These are phyloP conservation scores for Zasmidium citrigriseum DNA, from an alignment of 2,329 filamentous ascomycete genomes.

Conservation along the genomic window DNA sequence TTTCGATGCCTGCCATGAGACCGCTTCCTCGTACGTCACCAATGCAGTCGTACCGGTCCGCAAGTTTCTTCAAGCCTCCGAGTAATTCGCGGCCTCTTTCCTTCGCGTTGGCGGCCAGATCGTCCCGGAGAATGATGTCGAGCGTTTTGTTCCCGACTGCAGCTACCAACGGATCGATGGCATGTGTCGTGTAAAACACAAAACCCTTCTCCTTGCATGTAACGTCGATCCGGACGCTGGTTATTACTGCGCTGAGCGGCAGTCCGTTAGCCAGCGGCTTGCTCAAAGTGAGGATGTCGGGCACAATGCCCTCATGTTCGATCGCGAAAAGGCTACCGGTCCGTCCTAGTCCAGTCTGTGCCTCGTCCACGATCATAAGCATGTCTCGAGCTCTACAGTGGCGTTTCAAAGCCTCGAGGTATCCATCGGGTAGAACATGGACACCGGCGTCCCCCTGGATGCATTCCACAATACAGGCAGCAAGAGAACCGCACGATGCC, in stretches of 20 bases:
- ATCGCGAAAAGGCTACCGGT: constrained; percentile 61
- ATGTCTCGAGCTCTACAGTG: constrained; percentile 57
- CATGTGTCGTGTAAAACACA: too few species aligned
- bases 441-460: constrained; percentile 62
- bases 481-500: constrained; percentile 61
- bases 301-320: constrained; percentile 50
- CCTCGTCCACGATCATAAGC: constrained; percentile 61
- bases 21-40: too few species aligned
- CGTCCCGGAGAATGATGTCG: too few species aligned
- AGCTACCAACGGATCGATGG: too few species aligned
- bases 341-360: constrained; percentile 59
- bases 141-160: too few species aligned
- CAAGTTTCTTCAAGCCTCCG: too few species aligned
- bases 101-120: too few species aligned
- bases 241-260: constrained; percentile 26
- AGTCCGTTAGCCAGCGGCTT: constrained; percentile 30
- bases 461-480: constrained; percentile 63
- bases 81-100: too few species aligned
- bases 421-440: constrained; percentile 59
- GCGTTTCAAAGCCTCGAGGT: constrained; percentile 56
- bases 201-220: too few species aligned
- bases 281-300: constrained; percentile 49
- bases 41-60: too few species aligned
- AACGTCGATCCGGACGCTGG: constrained; percentile 21
- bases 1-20: too few species aligned